Percentiles rank a stretch among this genome's conserved stretches.
Evolutionary conservation across 1,284 basidiomycete genomes (phyloP).

Genomic region (Omphalotus olearius): DNA sequence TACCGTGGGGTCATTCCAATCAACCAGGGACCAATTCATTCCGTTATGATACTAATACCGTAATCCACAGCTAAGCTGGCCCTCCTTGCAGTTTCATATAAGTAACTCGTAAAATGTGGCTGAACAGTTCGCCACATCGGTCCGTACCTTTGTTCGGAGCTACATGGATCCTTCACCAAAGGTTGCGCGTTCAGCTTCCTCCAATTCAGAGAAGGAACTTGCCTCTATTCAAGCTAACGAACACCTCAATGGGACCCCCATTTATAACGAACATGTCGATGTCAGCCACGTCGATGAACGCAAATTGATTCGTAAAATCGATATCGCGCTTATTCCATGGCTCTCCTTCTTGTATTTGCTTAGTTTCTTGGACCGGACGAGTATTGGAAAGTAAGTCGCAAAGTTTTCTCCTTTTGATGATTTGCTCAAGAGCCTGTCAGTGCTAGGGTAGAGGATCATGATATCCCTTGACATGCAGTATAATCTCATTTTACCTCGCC

Average conservation of each 20-base stretch:
- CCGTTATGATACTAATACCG: neutral
- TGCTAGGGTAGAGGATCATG: constrained; percentile 47
- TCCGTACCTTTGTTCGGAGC: neutral
- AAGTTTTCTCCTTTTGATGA: neutral
- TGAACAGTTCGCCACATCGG: neutral
- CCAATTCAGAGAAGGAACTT: constrained; percentile 5
- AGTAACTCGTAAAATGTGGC: neutral
- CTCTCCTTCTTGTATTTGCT: constrained; percentile 70
- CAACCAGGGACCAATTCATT: neutral
- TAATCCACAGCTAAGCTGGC: neutral
- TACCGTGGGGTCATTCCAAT: neutral
- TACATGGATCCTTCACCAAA: neutral
- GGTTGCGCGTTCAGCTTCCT: neutral
- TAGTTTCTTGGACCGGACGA: constrained; percentile 74
- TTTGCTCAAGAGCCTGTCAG: constrained; percentile 19
- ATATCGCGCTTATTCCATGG: constrained; percentile 63
- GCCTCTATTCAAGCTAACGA: constrained; percentile 6
- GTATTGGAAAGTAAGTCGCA: constrained; percentile 64
- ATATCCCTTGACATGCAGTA: neutral
- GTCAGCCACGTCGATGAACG: constrained; percentile 55
- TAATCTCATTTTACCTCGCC: neutral
- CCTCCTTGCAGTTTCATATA: no score
- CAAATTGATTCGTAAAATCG: constrained; percentile 62
- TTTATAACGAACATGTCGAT: constrained; percentile 52
- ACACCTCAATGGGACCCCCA: constrained; percentile 11